Base-by-base conservation (phyloP, 169 alveolate species). In the Plasmodium knowlesi region DNA sequence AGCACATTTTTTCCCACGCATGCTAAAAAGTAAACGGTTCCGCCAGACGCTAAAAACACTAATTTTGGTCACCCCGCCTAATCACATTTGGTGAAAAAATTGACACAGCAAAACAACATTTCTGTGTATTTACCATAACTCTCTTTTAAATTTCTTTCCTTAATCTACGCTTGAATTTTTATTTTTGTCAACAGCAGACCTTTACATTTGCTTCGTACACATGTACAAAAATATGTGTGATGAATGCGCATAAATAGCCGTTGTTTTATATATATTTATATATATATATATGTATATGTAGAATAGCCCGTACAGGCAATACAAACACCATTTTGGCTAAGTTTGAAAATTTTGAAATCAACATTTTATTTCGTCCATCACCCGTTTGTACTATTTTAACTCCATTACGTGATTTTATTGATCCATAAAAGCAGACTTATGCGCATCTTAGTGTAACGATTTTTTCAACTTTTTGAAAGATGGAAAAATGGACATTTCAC, bases 151-250 rank as follows among this genome's bases (percentile, higher is more conserved):
- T 25, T 16, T 43, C 54, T 37, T 76, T 25, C 32, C 32, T 79
- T 79, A 79, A 79, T 79, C 84, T 79, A 41, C 54, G 32, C 14
- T 79, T 79, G 22, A 37, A n/a, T 41, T 79, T 79, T 79, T 9
- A 22, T 79, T 79, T 67, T 67, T 28, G 76, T 22, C 41, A 67
- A 67, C 41, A 10, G n/a, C 76, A 67, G 76, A 28, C 41, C 37
- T 25, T 9, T 67, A 28, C 76, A 25, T 67, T 67, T 67, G 30
- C 37, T 25, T 19, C 30, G 37, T 67, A 67, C 76, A 16, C 76
- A 67, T 10, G 76, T 67, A 28, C 37, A 67, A 67, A 67, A 25
- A 67, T 57, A 57, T 67, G 76, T 67, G 37, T n/a, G 25, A 25
- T 67, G 12, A 25, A 25, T 67, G 76, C 76, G 76, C 22, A 19